Base-by-base conservation (phyloP, 169 alveolate genomes). In the Cryptosporidium bovis region DNA sequence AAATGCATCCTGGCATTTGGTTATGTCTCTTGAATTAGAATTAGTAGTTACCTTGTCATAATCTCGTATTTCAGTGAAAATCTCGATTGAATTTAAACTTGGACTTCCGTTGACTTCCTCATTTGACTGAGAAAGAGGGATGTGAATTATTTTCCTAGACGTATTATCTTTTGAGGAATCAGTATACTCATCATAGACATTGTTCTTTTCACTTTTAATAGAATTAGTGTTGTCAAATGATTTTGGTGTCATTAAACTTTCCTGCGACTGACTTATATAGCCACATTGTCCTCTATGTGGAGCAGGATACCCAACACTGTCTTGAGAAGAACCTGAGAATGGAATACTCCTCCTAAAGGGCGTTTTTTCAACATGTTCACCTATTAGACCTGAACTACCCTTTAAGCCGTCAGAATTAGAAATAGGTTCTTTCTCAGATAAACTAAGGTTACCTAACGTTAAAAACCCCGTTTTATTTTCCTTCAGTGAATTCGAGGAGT, bases 81-180 rank as follows among this genome's bases (percentile, higher is more conserved):
- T 33, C 18, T 18, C 68, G 2, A 53, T 29, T 29, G 67, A 62
- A n/a, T 60, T 53, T 24, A 77, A 18, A 18, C 60, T 16, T 18
- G 87, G 87, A 20, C 77, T 77, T 40, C 77, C 64, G 1, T 20
- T 1, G 3, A 77, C 48, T 53, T 77, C 87, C 64, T 77, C 87
- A 56, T 77, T 77, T 62, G 87, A 46, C 71, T 77, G 87, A 13
- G 87, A 77, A 77, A 77, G 87, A 15, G 87, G 87, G 18, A 77
- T 77, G 16, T 77, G 87, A 60, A 77, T 77, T 60, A 77, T 36
- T 48, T 40, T 77, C n/a, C 77, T 51, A 15, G 64, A 24, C 36
- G 29, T 77, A 24, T 58, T 29, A 12, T 60, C 87, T 65, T 15
- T n/a, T 18, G 69, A 60, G 18, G 18, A 15, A 36, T 40, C 51